Percentiles rank a stretch among this genome's conserved stretches.
phyloP scores from a whole-genome alignment of 139 green algal genomes.

The Medakamo hakoo region DNA sequence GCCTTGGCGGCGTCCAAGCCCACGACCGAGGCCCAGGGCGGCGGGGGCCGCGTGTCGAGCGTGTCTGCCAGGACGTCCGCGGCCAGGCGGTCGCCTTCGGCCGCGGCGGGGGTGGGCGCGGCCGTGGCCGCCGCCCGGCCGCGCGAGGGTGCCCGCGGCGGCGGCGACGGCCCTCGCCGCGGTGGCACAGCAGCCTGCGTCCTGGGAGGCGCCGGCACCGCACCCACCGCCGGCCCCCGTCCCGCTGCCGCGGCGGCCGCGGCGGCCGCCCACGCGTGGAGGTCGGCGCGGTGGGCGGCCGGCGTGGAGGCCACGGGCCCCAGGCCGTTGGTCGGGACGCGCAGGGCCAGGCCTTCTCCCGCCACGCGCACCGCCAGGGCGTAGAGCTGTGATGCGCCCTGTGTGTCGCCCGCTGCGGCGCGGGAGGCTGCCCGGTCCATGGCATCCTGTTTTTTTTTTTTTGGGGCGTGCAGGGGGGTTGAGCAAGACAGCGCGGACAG shows the following conservation, averaged over 20 bases:
- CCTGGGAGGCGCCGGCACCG: background rate
- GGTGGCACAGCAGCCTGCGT: background rate
- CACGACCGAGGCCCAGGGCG: constrained; percentile 53
- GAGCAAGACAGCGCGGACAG: background rate
- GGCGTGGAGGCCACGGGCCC: constrained; percentile 26
- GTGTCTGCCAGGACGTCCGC: constrained; percentile 47
- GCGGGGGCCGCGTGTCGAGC: constrained; percentile 29
- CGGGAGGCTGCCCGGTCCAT: constrained; percentile 26
- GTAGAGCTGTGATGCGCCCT: constrained; percentile 32
- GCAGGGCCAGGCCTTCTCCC: constrained; percentile 26
- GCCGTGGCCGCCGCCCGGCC: background rate
- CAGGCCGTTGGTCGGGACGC: constrained; percentile 24
- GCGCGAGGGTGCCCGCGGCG: background rate
- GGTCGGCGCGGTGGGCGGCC: constrained; percentile 20
- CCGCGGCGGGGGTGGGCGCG: background rate
- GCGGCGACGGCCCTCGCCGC: background rate
- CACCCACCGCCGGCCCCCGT: background rate
- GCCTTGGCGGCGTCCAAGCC: constrained; percentile 47
- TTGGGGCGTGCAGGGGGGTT: background rate
- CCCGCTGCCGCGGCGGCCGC: background rate
- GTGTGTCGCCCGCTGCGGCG: constrained; percentile 15
- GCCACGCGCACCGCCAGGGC: constrained; percentile 27
- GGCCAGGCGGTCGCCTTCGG: constrained; percentile 8
- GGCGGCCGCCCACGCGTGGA: constrained; percentile 20
- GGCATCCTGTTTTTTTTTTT: constrained; percentile 25